phyloP scores from a whole-genome alignment of 306 rosid genomes.

The Mucuna pruriens region DNA sequence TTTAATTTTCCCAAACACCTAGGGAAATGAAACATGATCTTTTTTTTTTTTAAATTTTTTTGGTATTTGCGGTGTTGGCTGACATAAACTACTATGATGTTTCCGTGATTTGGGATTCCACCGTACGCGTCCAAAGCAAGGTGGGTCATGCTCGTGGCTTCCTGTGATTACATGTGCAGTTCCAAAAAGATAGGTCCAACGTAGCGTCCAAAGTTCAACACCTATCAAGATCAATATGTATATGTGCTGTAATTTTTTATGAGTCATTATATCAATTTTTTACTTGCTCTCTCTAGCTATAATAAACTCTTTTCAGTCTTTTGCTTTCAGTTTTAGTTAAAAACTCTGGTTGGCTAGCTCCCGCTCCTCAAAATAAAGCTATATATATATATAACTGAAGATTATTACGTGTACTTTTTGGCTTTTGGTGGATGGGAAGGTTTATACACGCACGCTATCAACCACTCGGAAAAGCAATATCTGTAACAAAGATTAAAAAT shows the following conservation, averaged over 20 bases:
- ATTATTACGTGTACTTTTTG: constrained; percentile 4
- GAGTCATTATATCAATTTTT: background rate
- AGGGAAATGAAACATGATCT: background rate
- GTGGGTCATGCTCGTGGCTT: background rate
- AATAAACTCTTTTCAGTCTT: background rate
- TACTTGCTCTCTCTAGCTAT: no score
- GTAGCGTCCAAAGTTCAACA: background rate
- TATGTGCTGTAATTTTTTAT: background rate
- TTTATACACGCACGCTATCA: constrained; percentile 26
- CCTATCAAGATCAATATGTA: background rate
- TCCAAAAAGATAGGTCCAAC: constrained; percentile 34
- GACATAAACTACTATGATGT: background rate
- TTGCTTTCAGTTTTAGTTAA: background rate
- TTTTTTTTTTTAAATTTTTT: background rate
- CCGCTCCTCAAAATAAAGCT: background rate
- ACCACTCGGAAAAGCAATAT: constrained; percentile 17
- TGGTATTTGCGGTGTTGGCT: background rate
- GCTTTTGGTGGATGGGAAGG: constrained; percentile 28
- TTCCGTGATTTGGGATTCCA: constrained; percentile 26
- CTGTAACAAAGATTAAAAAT: background rate
- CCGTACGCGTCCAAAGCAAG: background rate
- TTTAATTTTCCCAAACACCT: background rate
- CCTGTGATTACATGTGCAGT: background rate
- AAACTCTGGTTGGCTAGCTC: background rate
- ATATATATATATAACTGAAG: background rate